phyloP scores from a whole-genome alignment of 2,329 filamentous ascomycete species.

The Aspergillus japonicus region DNA sequence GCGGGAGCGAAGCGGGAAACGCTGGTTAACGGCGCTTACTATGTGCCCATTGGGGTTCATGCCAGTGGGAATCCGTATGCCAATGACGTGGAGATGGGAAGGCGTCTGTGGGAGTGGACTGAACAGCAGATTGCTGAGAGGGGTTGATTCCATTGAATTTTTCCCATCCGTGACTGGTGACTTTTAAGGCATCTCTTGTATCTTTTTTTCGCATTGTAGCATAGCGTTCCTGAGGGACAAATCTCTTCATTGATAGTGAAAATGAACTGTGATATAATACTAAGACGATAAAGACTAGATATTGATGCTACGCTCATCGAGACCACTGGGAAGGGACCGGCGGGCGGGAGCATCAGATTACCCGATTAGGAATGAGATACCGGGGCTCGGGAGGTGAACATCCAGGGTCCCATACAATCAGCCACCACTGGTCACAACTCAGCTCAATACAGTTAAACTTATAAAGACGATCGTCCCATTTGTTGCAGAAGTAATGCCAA shows the following conservation, averaged over 20 bases:
- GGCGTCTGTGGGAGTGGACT: conserved; percentile 47
- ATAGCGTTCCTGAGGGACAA: neutral
- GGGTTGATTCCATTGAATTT: neutral
- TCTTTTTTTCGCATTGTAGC: too few relatives aligned
- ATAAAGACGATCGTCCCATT: neutral
- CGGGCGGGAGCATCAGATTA: conserved; percentile 9
- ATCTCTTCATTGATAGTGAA: neutral
- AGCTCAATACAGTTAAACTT: neutral
- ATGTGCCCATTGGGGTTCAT: conserved; percentile 40
- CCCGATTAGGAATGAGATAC: conserved; percentile 18
- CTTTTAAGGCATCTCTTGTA: neutral
- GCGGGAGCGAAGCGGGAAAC: conserved; percentile 33
- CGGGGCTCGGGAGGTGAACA: conserved; percentile 3
- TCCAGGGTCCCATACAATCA: neutral
- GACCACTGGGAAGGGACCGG: neutral
- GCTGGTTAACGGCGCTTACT: conserved; percentile 42
- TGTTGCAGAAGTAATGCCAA: too few relatives aligned
- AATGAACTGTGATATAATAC: too few relatives aligned
- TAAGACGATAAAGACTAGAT: too few relatives aligned
- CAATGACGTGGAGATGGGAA: conserved; percentile 33
- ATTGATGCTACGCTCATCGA: neutral
- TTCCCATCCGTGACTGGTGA: neutral
- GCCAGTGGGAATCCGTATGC: conserved; percentile 28
- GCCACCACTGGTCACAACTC: neutral
- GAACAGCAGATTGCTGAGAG: conserved; percentile 34